phyloP scores from a whole-genome alignment of 495 filamentous ascomycete species.

The Pseudomonodictys pantanalensis region DNA sequence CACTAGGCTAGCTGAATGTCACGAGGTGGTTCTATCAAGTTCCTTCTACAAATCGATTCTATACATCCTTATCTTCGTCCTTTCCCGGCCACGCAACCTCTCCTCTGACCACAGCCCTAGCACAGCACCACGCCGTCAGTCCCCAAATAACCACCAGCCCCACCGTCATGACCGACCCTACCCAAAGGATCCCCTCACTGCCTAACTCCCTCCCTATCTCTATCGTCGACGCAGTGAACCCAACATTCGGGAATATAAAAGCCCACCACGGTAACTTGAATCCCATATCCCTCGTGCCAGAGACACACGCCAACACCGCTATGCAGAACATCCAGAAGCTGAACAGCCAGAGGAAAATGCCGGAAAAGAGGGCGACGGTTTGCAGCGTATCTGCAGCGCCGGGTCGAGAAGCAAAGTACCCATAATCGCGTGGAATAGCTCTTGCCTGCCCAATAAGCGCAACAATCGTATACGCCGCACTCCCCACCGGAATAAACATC shows the following conservation, averaged over 20 bases:
- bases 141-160: constrained; percentile 56
- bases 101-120: constrained; percentile 44
- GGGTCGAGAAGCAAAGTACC: constrained; percentile 31
- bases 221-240: constrained; percentile 48
- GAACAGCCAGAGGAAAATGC: constrained; percentile 67
- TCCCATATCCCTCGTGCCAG: constrained; percentile 49
- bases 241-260: constrained; percentile 59
- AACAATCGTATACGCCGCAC: constrained; percentile 62
- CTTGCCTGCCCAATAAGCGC: constrained; percentile 62
- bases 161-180: constrained; percentile 53
- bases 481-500: constrained; percentile 68
- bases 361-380: constrained; percentile 51
- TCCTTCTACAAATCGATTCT: too few relatives aligned
- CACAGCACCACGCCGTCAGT: constrained; percentile 52
- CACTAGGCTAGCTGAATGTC: too few relatives aligned
- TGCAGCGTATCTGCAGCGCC: constrained; percentile 44
- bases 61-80: constrained; percentile 30
- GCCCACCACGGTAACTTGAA: constrained; percentile 59
- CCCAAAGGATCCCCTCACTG: constrained; percentile 47
- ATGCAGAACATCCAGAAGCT: constrained; percentile 70
- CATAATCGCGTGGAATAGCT: constrained; percentile 40
- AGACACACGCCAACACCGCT: constrained; percentile 53
- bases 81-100: constrained; percentile 23
- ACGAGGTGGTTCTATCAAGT: too few relatives aligned
- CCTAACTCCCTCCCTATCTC: constrained; percentile 45